phyloP scores from a whole-genome alignment of 768 basidiomycete genomes.

The Hypholoma sublateritium region DNA sequence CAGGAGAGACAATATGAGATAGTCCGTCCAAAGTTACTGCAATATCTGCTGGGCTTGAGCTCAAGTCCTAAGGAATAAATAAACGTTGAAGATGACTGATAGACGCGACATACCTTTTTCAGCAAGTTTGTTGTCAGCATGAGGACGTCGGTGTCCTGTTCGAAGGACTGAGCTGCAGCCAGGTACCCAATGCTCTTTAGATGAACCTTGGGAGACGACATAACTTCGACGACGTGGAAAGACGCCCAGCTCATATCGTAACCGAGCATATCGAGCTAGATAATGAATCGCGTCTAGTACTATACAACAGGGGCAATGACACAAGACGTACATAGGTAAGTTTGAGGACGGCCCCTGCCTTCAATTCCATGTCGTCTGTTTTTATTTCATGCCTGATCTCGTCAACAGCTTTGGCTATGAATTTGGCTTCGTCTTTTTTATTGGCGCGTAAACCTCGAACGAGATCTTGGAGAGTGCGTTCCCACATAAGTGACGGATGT shows the following conservation, averaged over 20 bases:
- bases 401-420: conserved; percentile 90
- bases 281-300: conserved; percentile 2
- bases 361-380: conserved; percentile 94
- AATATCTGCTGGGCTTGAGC: conserved; percentile 71
- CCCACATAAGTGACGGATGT: conserved; percentile 72
- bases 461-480: conserved; percentile 92
- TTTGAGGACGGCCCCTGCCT: conserved; percentile 93
- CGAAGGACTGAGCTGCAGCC: conserved; percentile 88
- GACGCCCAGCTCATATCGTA: conserved; percentile 96
- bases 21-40: conserved; percentile 81
- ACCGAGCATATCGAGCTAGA: conserved; percentile 94
- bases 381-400: conserved; percentile 92
- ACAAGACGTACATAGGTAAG: conserved; percentile 83
- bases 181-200: conserved; percentile 96
- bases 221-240: conserved; percentile 96
- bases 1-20: conserved; percentile 79
- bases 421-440: conserved; percentile 90
- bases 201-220: conserved; percentile 91
- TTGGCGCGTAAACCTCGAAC: conserved; percentile 94
- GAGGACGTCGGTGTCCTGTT: conserved; percentile 92
- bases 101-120: conserved; percentile 70
- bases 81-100: conserved; percentile 8
- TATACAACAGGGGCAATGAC: neutral
- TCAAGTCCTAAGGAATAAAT: conserved; percentile 64
- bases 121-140: conserved; percentile 95